A percentile compares a stretch with the other conserved stretches of the same genome.
Conservation (phyloP, 2,329 filamentous ascomycete species). For the Ascochyta clinopodiicola region DNA sequence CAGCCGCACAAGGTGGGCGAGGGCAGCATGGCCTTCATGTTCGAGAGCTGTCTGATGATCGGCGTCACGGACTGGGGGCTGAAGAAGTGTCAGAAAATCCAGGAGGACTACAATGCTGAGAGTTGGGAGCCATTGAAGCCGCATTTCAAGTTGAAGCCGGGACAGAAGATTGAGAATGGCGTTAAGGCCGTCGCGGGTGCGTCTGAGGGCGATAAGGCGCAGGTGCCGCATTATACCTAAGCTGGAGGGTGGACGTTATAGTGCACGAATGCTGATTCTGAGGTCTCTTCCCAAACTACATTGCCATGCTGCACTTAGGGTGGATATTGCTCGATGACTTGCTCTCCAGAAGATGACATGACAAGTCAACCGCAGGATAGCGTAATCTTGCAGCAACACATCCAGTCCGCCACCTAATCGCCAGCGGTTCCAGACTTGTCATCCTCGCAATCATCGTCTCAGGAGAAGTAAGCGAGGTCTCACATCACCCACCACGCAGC, state of each 20-base stretch:
- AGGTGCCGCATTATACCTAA: slow-evolving; percentile 36
- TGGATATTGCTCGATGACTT: too few relatives aligned
- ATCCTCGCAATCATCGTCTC: too few relatives aligned
- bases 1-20: slow-evolving; percentile 66
- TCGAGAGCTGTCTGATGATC: slow-evolving; percentile 71
- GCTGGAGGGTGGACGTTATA: neutral
- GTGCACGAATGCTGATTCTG: neutral
- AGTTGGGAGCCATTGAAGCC: slow-evolving; percentile 71
- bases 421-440: too few relatives aligned
- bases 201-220: slow-evolving; percentile 28
- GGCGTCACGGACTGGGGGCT: slow-evolving; percentile 76
- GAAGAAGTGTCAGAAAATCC: slow-evolving; percentile 72
- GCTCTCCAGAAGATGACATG: too few relatives aligned
- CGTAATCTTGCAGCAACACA: too few relatives aligned
- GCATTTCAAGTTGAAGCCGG: slow-evolving; percentile 49
- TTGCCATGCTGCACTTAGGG: neutral
- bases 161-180: slow-evolving; percentile 38
- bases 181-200: slow-evolving; percentile 23
- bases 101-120: slow-evolving; percentile 77
- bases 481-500: too few relatives aligned
- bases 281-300: neutral
- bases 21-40: slow-evolving; percentile 72
- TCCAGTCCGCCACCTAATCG: too few relatives aligned
- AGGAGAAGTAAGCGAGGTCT: too few relatives aligned
- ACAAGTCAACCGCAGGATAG: too few relatives aligned